These are phyloP conservation scores for Ascochyta rabiei DNA, from an alignment of 2,329 filamentous ascomycete species.

Conservation along the genomic window DNA sequence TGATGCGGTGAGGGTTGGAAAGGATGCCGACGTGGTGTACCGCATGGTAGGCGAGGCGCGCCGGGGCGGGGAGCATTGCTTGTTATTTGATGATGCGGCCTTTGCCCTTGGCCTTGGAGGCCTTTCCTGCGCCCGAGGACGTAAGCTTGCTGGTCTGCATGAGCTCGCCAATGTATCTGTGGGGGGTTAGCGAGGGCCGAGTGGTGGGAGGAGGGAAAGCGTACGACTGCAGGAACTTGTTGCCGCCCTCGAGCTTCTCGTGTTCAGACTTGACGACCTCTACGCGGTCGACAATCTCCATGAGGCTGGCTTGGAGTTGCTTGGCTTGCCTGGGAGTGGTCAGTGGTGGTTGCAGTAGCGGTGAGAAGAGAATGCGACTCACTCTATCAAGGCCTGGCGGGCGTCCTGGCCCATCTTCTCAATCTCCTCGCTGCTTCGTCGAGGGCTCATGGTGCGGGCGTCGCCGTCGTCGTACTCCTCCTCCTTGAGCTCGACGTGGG, in stretches of 20 bases:
- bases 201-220: slow-evolving; percentile 24
- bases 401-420: slow-evolving; percentile 86
- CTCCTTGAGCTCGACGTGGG: slow-evolving; percentile 73
- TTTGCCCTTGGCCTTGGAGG: slow-evolving; percentile 54
- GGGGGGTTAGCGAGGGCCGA: slow-evolving; percentile 20
- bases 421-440: slow-evolving; percentile 87
- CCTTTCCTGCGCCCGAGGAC: slow-evolving; percentile 58
- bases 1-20: slow-evolving; percentile 36
- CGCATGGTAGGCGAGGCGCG: slow-evolving; percentile 20
- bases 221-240: slow-evolving; percentile 84
- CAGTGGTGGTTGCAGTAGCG: neutral
- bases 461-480: slow-evolving; percentile 84
- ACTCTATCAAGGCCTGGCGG: slow-evolving; percentile 67
- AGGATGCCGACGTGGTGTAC: slow-evolving; percentile 36
- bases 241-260: slow-evolving; percentile 94
- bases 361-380: slow-evolving; percentile 40
- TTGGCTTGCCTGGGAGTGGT: slow-evolving; percentile 75
- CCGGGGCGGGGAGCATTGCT: slow-evolving; percentile 29
- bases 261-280: slow-evolving; percentile 94
- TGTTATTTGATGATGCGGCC: slow-evolving; percentile 46
- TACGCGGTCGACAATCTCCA: slow-evolving; percentile 89
- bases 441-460: slow-evolving; percentile 91
- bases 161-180: slow-evolving; percentile 92
- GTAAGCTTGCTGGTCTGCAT: slow-evolving; percentile 75
- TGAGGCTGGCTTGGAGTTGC: slow-evolving; percentile 83